Base-by-base conservation (phyloP, 108 stramenopile genomes). In the Pseudonitzschia pungens region DNA sequence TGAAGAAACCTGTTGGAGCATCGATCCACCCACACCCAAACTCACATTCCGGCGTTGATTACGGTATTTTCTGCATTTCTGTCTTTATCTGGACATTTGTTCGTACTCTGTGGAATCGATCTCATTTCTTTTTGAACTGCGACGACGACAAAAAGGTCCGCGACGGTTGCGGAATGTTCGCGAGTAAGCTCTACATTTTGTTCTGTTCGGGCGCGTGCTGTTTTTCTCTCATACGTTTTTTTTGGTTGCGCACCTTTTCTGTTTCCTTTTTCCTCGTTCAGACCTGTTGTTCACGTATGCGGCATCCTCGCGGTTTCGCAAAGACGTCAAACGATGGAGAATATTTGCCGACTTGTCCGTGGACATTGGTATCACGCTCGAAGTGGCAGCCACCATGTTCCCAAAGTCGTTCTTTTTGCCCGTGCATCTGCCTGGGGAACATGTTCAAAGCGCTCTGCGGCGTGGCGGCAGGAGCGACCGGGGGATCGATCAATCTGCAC, bases 391-490 rank as follows among this genome's bases (percentile, higher is more conserved):
- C 6, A 69, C 73, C 24, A 57, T 78, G 41, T 31, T 71, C 5
- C 87, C 87, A 1, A 75, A 41, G 22, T n/a, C 55, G 5, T 88
- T 86, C 68, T 94, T 94, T 79, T 68, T 94, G 45, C 89, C 89
- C n/a, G 12, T 68, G 83, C 63, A 78, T 83, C 56, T 82, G 70
- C 52, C 24, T 89, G n/a, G 92, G 88, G 0, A 94, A 90, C 69
- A 82, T 90, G 62, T 94, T 84, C 79, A 91, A 94, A 65, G 88
- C 92, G 1, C 71, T 91, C 14, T 94, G 92, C 82, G 92, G 92
- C 11, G 92, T 94, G 0, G 92, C 92, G 20, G 92, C 92, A 2
- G 92, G 92, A 16, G 88, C 92, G 9, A 80, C 79, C 62, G 87
- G 89, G 43, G 92, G 90, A 57, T 81, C 86, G 36, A 81, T 94